These are phyloP conservation scores for Cyathus olla DNA, from an alignment of 1,284 basidiomycete species.

Conservation along the genomic window DNA sequence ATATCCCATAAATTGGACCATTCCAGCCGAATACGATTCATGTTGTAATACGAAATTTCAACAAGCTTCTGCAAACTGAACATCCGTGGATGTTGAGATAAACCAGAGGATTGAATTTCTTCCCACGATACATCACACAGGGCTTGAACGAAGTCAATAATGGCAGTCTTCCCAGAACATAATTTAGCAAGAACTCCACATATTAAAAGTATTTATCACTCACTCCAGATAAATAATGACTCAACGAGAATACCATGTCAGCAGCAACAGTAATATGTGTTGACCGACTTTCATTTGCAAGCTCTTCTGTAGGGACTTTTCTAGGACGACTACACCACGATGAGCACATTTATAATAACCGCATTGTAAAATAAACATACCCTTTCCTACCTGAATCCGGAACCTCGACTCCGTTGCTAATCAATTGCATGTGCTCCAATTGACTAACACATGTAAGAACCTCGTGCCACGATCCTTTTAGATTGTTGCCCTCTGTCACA, in stretches of 20 bases:
- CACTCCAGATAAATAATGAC: slow-evolving; percentile 94
- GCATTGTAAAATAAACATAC: slow-evolving; percentile 53
- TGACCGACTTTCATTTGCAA: slow-evolving; percentile 97
- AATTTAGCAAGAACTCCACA: not conserved
- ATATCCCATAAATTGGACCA: slow-evolving; percentile 99
- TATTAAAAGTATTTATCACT: slow-evolving; percentile 32
- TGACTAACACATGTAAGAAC: slow-evolving; percentile 97
- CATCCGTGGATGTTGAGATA: slow-evolving; percentile 92
- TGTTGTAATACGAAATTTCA: slow-evolving; percentile 99
- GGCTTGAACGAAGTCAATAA: slow-evolving; percentile 98
- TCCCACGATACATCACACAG: slow-evolving; percentile 99
- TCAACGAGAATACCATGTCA: slow-evolving; percentile 99
- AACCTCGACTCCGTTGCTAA: slow-evolving; percentile 88
- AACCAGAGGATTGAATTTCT: slow-evolving; percentile 97
- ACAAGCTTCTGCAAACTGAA: slow-evolving; percentile 99
- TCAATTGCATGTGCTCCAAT: slow-evolving; percentile 97
- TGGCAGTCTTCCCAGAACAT: slow-evolving; percentile 78
- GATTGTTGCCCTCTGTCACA: slow-evolving; percentile 92
- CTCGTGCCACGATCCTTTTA: slow-evolving; percentile 96
- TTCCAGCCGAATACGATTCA: slow-evolving; percentile 97
- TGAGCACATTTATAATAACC: slow-evolving; percentile 9
- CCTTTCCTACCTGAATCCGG: slow-evolving; percentile 85
- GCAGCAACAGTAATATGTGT: slow-evolving; percentile 98
- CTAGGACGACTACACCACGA: slow-evolving; percentile 60
- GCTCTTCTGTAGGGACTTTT: slow-evolving; percentile 89